Percentiles rank a stretch among this genome's conserved stretches.
These are phyloP conservation scores for Neocatenulostroma microsporum DNA, from an alignment of 2,329 filamentous ascomycete genomes.

Conservation along the genomic window DNA sequence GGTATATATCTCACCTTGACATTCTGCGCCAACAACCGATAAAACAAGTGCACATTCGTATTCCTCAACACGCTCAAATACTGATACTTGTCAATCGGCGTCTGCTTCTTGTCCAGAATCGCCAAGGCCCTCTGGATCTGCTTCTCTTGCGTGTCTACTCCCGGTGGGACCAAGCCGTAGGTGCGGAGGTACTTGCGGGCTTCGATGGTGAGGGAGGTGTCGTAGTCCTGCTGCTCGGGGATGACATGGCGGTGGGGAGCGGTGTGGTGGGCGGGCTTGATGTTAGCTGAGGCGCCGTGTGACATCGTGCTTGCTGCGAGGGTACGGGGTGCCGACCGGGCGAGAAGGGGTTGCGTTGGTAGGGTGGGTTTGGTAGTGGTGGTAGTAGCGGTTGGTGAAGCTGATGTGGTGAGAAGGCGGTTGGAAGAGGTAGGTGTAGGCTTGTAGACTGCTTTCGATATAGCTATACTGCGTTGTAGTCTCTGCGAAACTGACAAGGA, in stretches of 20 bases:
- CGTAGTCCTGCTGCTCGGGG: constrained; percentile 33
- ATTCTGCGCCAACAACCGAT: constrained; percentile 71
- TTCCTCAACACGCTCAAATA: constrained; percentile 70
- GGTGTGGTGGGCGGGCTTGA: constrained; percentile 27
- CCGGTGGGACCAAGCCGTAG: constrained; percentile 46
- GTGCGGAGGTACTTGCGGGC: constrained; percentile 45
- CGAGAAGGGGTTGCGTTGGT: no score
- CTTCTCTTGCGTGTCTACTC: constrained; percentile 42
- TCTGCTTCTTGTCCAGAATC: constrained; percentile 63
- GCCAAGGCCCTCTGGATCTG: constrained; percentile 55
- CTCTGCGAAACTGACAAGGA: background rate
- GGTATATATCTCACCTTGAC: constrained; percentile 39
- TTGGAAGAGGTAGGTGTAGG: background rate
- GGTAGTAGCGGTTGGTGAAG: background rate
- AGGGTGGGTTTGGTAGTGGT: constrained; percentile 4
- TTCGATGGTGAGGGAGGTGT: constrained; percentile 42
- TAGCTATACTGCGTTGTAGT: background rate
- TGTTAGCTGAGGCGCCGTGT: constrained; percentile 25
- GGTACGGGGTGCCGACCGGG: constrained; percentile 5
- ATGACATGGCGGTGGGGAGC: constrained; percentile 22
- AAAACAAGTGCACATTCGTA: constrained; percentile 74
- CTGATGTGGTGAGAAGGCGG: background rate
- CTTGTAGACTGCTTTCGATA: no score
- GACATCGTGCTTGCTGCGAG: constrained; percentile 1
- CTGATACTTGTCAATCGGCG: constrained; percentile 72